Evolutionary conservation across 108 stramenopile genomes (phyloP).

Genomic region (Pseudonitzschia delicatissima): DNA sequence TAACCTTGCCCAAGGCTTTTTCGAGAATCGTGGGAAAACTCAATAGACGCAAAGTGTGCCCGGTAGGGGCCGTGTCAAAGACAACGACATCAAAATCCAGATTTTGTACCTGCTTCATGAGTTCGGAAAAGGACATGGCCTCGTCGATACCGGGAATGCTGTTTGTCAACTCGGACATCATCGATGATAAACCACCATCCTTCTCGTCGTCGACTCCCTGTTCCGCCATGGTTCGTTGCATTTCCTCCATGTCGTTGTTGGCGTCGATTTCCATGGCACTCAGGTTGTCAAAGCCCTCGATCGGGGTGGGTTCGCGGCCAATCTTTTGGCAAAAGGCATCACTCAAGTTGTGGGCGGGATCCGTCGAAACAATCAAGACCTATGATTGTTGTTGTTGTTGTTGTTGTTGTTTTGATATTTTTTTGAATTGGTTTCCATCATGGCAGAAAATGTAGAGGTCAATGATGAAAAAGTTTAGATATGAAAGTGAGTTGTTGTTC

Average conservation of each 20-base stretch:
- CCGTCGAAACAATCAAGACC: conserved; percentile 95
- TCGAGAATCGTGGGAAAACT: conserved; percentile 96
- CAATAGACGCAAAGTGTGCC: conserved; percentile 97
- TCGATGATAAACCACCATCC: conserved; percentile 64
- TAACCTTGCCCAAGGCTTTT: conserved; percentile 94
- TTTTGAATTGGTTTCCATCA: neutral
- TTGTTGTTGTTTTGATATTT: too few relatives aligned
- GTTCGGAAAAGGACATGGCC: conserved; percentile 96
- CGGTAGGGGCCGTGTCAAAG: conserved; percentile 99
- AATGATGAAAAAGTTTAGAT: neutral
- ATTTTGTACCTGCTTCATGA: conserved; percentile 95
- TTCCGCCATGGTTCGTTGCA: conserved; percentile 74
- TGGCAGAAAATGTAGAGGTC: neutral
- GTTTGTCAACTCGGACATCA: conserved; percentile 92
- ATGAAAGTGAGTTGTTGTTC: neutral
- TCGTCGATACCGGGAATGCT: conserved; percentile 99
- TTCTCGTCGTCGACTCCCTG: conserved; percentile 59
- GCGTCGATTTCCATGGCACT: conserved; percentile 98
- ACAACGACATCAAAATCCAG: conserved; percentile 97
- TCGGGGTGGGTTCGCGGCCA: conserved; percentile 94
- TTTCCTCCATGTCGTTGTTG: conserved; percentile 88
- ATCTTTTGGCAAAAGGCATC: conserved; percentile 99
- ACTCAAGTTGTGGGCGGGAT: conserved; percentile 98
- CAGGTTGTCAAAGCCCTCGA: conserved; percentile 96
- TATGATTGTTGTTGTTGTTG: conserved; percentile 7